phyloP scores from a whole-genome alignment of 1,139 yeast species.

The Scheffersomyces titani region DNA sequence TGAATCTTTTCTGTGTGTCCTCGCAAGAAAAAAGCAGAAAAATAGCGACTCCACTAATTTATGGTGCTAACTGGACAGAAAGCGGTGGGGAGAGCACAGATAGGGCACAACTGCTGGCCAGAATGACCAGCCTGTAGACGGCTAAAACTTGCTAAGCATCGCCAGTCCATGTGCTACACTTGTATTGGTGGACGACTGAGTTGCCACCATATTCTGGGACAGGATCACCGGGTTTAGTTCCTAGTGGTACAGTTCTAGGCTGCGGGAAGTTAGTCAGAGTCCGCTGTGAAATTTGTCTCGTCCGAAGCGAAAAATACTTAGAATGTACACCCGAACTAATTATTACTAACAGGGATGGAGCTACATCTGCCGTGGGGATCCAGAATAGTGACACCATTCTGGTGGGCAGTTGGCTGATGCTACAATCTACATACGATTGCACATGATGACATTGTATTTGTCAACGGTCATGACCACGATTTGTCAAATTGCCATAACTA shows the following conservation, averaged over 20 bases:
- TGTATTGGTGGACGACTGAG: background rate
- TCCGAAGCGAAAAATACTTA: background rate
- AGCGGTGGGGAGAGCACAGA: background rate
- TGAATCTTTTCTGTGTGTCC: background rate
- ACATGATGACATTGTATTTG: background rate
- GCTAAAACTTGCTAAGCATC: background rate
- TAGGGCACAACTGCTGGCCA: background rate
- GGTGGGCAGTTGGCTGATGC: background rate
- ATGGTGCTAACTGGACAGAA: background rate
- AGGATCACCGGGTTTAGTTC: background rate
- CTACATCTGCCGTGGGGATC: background rate
- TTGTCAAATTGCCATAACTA: too few relatives aligned
- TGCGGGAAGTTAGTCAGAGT: background rate
- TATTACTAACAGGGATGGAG: background rate
- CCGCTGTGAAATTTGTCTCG: background rate
- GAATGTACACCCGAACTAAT: background rate
- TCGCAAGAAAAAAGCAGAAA: background rate
- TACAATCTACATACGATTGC: background rate
- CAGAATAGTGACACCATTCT: background rate
- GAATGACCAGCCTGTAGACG: background rate
- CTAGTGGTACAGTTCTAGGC: background rate
- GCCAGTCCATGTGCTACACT: background rate
- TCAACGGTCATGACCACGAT: too few relatives aligned
- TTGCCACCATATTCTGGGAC: background rate
- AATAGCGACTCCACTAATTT: background rate